phyloP scores from a whole-genome alignment of 2,329 filamentous ascomycete species.

The Dichotomopilus funicola region DNA sequence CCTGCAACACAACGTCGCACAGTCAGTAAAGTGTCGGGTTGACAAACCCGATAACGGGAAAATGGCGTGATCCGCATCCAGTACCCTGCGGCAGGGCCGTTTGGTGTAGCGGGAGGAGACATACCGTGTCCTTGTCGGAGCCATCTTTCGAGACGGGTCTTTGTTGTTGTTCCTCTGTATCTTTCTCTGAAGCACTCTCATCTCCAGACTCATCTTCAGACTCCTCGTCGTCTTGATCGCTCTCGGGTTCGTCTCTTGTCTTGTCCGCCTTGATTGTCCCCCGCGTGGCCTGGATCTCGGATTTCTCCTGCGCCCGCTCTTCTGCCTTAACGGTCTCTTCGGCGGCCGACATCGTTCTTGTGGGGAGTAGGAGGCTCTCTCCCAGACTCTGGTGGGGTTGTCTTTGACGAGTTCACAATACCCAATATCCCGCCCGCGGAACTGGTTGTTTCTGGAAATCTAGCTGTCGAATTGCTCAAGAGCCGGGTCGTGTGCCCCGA shows the following conservation, averaged over 20 bases:
- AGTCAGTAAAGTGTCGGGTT: slow-evolving; percentile 9
- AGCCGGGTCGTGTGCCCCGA: slow-evolving; percentile 14
- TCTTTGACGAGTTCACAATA: background rate
- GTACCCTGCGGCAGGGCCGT: background rate
- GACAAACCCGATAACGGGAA: background rate
- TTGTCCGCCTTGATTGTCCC: background rate
- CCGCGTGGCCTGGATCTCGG: background rate
- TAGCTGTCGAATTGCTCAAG: slow-evolving; percentile 2
- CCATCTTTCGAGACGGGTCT: slow-evolving; percentile 26
- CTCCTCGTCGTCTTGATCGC: background rate
- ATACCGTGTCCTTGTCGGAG: slow-evolving; percentile 37
- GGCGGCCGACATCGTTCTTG: slow-evolving; percentile 15
- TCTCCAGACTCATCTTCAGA: background rate
- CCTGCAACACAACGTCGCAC: slow-evolving; percentile 34
- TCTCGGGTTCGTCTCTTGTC: background rate
- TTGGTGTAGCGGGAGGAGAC: slow-evolving; percentile 14
- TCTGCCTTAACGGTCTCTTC: slow-evolving; percentile 9
- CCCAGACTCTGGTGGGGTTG: background rate
- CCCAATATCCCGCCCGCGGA: background rate
- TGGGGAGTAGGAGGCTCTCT: background rate
- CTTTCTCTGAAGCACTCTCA: background rate
- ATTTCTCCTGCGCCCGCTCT: background rate
- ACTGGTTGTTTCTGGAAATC: background rate
- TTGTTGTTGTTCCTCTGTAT: slow-evolving; percentile 9
- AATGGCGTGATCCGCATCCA: too few species aligned